Conservation (phyloP, 176 grass and related monocot species). For the Zoysia japonica region DNA sequence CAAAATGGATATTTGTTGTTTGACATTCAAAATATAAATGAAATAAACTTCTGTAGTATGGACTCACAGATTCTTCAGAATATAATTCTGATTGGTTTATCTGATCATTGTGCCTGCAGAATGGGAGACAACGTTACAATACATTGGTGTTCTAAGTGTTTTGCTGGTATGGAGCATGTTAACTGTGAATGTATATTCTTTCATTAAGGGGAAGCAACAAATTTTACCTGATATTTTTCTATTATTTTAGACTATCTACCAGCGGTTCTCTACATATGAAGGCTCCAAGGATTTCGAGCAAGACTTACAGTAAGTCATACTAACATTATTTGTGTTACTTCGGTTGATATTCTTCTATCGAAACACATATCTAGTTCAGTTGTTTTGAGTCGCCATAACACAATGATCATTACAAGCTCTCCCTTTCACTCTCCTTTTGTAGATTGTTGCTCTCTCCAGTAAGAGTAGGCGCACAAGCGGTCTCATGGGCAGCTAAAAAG, state of each 20-base stretch:
- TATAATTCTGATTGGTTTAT: conserved; percentile 16
- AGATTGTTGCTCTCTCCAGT: conserved; percentile 74
- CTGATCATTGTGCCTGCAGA: conserved; percentile 47
- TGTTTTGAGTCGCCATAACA: background rate
- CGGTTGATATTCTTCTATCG: background rate
- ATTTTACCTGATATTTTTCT: conserved; percentile 32
- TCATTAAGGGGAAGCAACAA: background rate
- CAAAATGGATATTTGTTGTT: background rate
- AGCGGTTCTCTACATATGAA: conserved; percentile 63
- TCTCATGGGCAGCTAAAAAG: conserved; percentile 62
- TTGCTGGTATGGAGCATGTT: conserved; percentile 53
- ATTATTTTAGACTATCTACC: conserved; percentile 64
- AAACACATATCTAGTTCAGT: background rate
- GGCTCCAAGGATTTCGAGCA: conserved; percentile 63
- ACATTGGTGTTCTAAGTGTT: conserved; percentile 78
- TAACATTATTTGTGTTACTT: background rate
- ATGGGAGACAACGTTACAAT: conserved; percentile 83
- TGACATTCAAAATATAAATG: background rate
- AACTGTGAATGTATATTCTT: conserved; percentile 3
- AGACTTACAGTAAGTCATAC: conserved; percentile 68
- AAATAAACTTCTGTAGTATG: conserved; percentile 4
- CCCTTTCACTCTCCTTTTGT: background rate
- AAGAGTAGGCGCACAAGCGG: conserved; percentile 59
- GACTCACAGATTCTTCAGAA: background rate
- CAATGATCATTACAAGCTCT: conserved; percentile 3